A percentile compares a stretch with the other conserved stretches of the same genome.
Conservation (phyloP, 2,329 filamentous ascomycete genomes). For the Epichloe brachyelytri region DNA sequence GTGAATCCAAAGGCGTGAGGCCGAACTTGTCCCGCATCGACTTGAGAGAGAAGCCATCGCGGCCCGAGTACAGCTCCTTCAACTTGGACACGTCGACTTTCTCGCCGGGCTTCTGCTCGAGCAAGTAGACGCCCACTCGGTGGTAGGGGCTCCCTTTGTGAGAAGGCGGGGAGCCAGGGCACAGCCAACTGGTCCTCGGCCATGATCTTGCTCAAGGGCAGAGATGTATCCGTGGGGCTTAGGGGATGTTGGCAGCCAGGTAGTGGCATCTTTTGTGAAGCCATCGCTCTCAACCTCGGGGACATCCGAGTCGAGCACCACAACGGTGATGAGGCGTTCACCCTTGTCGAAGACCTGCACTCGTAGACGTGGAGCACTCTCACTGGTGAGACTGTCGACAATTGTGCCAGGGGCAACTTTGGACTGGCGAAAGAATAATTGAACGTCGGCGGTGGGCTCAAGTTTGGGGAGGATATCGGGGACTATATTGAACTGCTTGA, state of each 20-base stretch:
- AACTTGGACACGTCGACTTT: slow-evolving; percentile 44
- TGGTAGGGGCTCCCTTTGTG: slow-evolving; percentile 85
- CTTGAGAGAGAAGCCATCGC: slow-evolving; percentile 63
- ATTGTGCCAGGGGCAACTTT: slow-evolving; percentile 65
- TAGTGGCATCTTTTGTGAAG: slow-evolving; percentile 78
- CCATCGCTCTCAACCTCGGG: slow-evolving; percentile 62
- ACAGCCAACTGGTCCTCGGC: slow-evolving; percentile 53
- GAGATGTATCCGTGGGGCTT: slow-evolving; percentile 37
- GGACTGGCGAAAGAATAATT: slow-evolving; percentile 62
- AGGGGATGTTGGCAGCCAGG: slow-evolving; percentile 56
- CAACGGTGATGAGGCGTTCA: slow-evolving; percentile 69
- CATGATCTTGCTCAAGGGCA: slow-evolving; percentile 53
- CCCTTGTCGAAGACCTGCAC: slow-evolving; percentile 79
- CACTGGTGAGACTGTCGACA: slow-evolving; percentile 61
- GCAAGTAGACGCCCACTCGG: slow-evolving; percentile 68
- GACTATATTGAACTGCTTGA: slow-evolving; percentile 73
- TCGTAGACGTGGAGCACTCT: slow-evolving; percentile 59
- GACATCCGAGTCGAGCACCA: slow-evolving; percentile 82
- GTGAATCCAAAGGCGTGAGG: slow-evolving; percentile 65
- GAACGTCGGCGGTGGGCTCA: slow-evolving; percentile 65
- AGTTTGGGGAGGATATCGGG: slow-evolving; percentile 78
- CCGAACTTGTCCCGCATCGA: slow-evolving; percentile 58
- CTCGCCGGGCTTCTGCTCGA: slow-evolving; percentile 60
- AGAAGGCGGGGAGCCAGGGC: slow-evolving; percentile 75
- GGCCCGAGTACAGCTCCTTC: slow-evolving; percentile 35